Percentiles rank a stretch among this genome's conserved stretches.
Conservation (phyloP, 108 stramenopile genomes). For the Nitzschia putrida region DNA sequence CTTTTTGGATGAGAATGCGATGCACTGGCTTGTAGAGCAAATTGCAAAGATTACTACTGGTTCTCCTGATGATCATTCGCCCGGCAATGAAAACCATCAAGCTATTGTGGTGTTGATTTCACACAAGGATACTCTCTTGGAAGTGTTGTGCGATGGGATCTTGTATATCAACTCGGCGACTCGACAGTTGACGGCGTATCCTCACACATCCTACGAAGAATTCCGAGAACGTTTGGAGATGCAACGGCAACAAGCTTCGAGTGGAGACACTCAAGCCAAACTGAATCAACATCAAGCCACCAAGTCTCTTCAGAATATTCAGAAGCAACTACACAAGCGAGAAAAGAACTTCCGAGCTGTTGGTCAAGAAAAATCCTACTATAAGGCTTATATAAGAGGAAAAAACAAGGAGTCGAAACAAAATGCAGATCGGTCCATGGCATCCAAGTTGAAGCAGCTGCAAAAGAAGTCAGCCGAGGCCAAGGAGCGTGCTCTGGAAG, state of each 20-base stretch:
- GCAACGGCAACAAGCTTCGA: constrained; percentile 16
- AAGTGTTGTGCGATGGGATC: constrained; percentile 49
- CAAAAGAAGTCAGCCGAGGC: constrained; percentile 34
- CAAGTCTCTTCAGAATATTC: constrained; percentile 40
- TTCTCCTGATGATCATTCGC: too few species aligned
- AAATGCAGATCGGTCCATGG: constrained; percentile 54
- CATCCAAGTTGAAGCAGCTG: constrained; percentile 49
- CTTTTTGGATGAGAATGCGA: constrained; percentile 56
- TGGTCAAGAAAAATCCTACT: constrained; percentile 17
- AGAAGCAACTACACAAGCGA: constrained; percentile 31
- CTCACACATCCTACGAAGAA: constrained; percentile 42
- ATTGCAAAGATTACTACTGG: constrained; percentile 14
- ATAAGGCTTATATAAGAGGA: constrained; percentile 54
- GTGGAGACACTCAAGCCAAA: constrained; percentile 9
- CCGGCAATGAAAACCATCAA: constrained; percentile 3
- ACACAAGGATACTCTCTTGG: constrained; percentile 61
- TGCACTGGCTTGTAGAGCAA: constrained; percentile 45
- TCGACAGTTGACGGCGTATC: constrained; percentile 43
- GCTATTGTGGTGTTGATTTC: constrained; percentile 60
- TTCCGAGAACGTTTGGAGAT: constrained; percentile 24
- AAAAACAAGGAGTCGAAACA: constrained; percentile 72
- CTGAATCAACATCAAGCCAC: constrained; percentile 36
- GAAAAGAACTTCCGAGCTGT: constrained; percentile 44
- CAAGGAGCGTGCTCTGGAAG: constrained; percentile 31
- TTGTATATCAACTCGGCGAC: constrained; percentile 58